phyloP scores from a whole-genome alignment of 202 grass and related monocot genomes.

The Tripidium arundinaceum region DNA sequence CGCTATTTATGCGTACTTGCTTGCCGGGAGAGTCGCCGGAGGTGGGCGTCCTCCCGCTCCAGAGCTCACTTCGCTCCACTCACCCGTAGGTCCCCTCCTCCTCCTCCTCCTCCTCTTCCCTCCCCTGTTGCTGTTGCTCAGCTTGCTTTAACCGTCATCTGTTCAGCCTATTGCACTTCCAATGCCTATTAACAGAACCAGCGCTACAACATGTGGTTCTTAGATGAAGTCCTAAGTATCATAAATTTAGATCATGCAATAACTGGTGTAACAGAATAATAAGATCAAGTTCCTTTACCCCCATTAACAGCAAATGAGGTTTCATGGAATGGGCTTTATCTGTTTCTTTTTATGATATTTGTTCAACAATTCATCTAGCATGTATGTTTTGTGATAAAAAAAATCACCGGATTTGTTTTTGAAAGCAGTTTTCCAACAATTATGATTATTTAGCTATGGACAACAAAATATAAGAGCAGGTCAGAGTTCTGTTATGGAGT shows the following conservation, averaged over 20 bases:
- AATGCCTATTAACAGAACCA: neutral
- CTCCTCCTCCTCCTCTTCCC: no score
- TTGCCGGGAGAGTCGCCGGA: neutral
- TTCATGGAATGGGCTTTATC: no score
- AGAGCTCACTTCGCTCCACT: neutral
- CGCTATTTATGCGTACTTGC: conserved; percentile 41
- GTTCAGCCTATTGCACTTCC: neutral
- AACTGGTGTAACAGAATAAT: no score
- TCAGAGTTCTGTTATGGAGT: neutral
- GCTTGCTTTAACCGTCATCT: no score
- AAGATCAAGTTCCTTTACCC: no score
- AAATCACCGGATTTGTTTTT: neutral
- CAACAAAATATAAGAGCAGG: neutral
- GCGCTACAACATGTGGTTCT: neutral
- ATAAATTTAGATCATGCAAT: no score
- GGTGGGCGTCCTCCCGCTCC: neutral
- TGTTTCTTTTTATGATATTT: neutral
- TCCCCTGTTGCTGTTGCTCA: neutral
- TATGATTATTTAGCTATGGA: neutral
- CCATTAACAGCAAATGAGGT: neutral
- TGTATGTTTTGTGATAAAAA: neutral
- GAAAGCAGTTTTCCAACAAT: neutral
- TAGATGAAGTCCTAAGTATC: neutral
- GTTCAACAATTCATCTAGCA: neutral
- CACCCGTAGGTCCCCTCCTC: neutral